Base-by-base conservation (phyloP, 83 land plant species). In the Picea engelmannii region DNA sequence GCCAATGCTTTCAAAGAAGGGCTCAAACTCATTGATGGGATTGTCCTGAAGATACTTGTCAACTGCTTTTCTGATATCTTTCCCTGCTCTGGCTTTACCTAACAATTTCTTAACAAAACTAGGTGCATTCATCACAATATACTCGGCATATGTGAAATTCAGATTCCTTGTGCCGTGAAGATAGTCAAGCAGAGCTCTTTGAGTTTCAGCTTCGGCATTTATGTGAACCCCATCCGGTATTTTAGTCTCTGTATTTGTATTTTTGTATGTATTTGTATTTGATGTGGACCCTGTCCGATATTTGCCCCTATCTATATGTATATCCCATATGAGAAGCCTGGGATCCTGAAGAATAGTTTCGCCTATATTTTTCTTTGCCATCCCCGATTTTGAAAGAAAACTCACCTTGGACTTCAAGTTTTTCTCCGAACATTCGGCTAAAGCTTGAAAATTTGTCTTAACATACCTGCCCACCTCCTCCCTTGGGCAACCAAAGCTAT, bases 1-100 rank as follows among this genome's bases (percentile, higher is more conserved):
- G 21, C 94, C 94, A 27, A 92, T 27, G 78, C 94, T 92, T 85
- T 92, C 94, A 65, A 89, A 92, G 82, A 92, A 92, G 6, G 89
- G 94, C 73, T 92, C 94, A 80, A 87, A 92, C 58, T 92, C 94
- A 82, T 89, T 89, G 24, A 92, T 86, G 15, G 91, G 94, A 65
- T 89, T 69, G 66, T 84, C 87, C 0, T 85, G 86, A 55, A 92
- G 81, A 42, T 84, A 82, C 60, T 86, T 64, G 4, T 76, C 5
- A 7, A 92, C 25, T 4, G 84, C 62, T 15, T 20, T 5, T 4
- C 66, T 63, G 0, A 83, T 58, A 1, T 68, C 79, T 2, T 42
- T 58, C n/a, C 62, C 82, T n/a, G 18, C 64, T 1, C 79, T 79
- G 13, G 89, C 85, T 18, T 23, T 84, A 12, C 69, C 17, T 44